phyloP scores from a whole-genome alignment of 2,329 filamentous ascomycete genomes.

The Mollisia scopiformis region DNA sequence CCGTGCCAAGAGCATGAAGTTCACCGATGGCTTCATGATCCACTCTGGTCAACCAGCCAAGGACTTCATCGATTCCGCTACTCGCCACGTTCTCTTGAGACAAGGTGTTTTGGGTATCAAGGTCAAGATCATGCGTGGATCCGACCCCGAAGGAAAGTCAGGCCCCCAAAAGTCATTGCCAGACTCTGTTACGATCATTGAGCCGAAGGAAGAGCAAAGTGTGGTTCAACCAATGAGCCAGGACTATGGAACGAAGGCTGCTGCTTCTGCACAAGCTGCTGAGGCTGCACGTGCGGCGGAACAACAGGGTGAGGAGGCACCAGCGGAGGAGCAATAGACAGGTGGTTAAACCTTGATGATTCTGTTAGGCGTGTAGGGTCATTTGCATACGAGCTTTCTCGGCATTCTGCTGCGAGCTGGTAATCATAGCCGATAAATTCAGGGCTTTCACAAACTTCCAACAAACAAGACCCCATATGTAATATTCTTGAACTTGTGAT shows the following conservation, averaged over 20 bases:
- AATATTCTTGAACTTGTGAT: constrained; percentile 10
- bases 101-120: constrained; percentile 99
- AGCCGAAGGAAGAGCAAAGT: constrained; percentile 99
- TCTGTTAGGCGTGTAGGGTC: constrained; percentile 36
- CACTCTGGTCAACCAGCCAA: constrained; percentile 99
- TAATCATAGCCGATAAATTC: constrained; percentile 35
- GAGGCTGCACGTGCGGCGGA: constrained; percentile 59
- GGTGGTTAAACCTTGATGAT: constrained; percentile 26
- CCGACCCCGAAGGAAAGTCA: constrained; percentile 98
- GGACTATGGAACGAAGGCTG: constrained; percentile 96
- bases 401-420: constrained; percentile 34
- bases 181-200: constrained; percentile 98
- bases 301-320: constrained; percentile 56
- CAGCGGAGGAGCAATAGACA: constrained; percentile 40
- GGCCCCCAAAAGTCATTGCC: constrained; percentile 96
- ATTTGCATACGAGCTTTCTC: constrained; percentile 35
- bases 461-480: constrained; percentile 9
- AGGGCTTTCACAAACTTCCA: constrained; percentile 28
- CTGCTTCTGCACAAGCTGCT: constrained; percentile 69
- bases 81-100: constrained; percentile 98
- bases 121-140: constrained; percentile 99
- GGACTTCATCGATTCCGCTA: constrained; percentile 99
- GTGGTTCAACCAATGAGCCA: constrained; percentile 95
- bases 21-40: constrained; percentile 99
- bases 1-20: constrained; percentile 99